A percentile compares a stretch with the other conserved stretches of the same genome.
phyloP scores from a whole-genome alignment of 805 yeast genomes.

The Dipodascopsis uninucleata region DNA sequence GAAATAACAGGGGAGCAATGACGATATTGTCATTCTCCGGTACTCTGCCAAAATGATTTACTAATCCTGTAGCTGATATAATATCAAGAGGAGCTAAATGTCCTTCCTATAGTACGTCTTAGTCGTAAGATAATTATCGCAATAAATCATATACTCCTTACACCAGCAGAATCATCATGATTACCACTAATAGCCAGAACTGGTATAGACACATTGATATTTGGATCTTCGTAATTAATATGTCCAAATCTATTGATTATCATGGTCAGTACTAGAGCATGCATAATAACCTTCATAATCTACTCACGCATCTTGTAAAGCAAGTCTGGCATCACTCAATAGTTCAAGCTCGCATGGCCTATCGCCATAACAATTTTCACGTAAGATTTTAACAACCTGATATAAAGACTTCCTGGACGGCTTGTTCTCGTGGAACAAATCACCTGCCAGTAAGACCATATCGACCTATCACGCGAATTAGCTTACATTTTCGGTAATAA shows the following conservation, averaged over 20 bases:
- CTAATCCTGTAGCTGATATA: constrained; percentile 70
- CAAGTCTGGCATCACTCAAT: constrained; percentile 69
- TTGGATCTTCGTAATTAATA: constrained; percentile 87
- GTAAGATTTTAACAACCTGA: constrained; percentile 69
- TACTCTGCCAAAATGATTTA: constrained; percentile 87
- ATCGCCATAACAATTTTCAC: constrained; percentile 76
- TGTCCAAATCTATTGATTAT: constrained; percentile 46
- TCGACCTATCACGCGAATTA: constrained; percentile 46
- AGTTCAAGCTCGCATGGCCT: constrained; percentile 81
- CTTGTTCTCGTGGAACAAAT: constrained; percentile 82
- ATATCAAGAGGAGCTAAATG: constrained; percentile 82
- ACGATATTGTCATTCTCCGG: constrained; percentile 69
- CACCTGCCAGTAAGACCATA: constrained; percentile 89
- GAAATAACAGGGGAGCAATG: constrained; percentile 71
- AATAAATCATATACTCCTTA: constrained; percentile 37
- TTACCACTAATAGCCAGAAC: constrained; percentile 91
- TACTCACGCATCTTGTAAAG: constrained; percentile 48
- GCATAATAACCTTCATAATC: background rate
- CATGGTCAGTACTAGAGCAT: background rate
- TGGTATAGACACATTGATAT: constrained; percentile 83
- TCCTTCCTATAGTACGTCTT: constrained; percentile 24
- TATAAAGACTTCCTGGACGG: constrained; percentile 84
- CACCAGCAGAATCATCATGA: constrained; percentile 95
- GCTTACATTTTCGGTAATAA: background rate
- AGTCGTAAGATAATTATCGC: background rate